Evolutionary conservation across 495 filamentous ascomycete genomes (phyloP).

Genomic region (Staphylotrichum longicolle): DNA sequence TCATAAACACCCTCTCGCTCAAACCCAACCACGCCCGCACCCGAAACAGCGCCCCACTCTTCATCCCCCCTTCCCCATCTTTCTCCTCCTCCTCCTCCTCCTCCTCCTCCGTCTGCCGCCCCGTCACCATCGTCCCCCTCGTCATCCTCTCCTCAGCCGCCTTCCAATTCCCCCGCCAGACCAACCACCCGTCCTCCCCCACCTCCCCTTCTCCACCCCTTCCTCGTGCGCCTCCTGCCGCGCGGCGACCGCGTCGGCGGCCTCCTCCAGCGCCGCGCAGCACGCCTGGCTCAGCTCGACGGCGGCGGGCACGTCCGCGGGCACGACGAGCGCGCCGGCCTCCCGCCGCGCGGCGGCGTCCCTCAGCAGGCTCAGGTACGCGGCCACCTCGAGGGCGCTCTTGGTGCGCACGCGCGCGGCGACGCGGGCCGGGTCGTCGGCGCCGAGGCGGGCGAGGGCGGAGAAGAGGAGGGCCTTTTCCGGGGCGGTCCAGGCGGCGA

Average conservation of each 20-base stretch:
- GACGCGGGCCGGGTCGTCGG: conserved; percentile 58
- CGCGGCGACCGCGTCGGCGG: conserved; percentile 59
- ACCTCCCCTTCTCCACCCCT: conserved; percentile 50
- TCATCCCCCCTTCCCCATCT: not conserved
- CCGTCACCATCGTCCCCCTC: not conserved
- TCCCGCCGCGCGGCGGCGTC: conserved; percentile 21
- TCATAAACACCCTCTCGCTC: conserved; percentile 75
- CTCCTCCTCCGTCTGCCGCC: not conserved
- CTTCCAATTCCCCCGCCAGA: conserved; percentile 1
- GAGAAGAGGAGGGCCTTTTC: conserved; percentile 74
- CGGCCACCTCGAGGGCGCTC: conserved; percentile 66
- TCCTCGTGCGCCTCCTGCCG: conserved; percentile 59
- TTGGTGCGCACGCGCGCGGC: conserved; percentile 67
- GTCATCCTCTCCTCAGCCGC: conserved; percentile 22
- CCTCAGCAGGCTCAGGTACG: conserved; percentile 63
- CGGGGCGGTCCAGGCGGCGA: conserved; percentile 61
- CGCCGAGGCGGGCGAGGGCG: conserved; percentile 60
- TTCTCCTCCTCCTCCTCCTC: conserved; percentile 10
- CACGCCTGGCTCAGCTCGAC: conserved; percentile 67
- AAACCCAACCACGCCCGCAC: conserved; percentile 61
- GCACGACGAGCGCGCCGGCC: conserved; percentile 21
- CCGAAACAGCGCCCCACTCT: conserved; percentile 46
- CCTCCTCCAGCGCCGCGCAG: conserved; percentile 61
- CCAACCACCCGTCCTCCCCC: conserved; percentile 32
- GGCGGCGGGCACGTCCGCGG: conserved; percentile 64